phyloP scores from a whole-genome alignment of 352 stramenopile species.

The Pythium rishiriense region DNA sequence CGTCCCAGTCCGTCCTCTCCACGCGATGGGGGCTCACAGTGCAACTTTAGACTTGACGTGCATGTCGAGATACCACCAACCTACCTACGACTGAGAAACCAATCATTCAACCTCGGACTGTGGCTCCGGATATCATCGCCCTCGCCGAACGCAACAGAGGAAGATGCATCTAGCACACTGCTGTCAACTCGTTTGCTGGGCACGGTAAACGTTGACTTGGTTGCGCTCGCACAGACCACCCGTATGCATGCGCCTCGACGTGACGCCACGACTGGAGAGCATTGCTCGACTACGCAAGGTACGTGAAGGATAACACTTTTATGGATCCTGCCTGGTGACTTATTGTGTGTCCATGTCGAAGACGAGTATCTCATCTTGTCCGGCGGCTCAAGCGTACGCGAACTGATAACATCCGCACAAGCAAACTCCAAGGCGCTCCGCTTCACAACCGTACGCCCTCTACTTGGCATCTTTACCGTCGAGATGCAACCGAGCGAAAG shows the following conservation, averaged over 20 bases:
- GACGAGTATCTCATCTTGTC: constrained; percentile 18
- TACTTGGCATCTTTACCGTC: constrained; percentile 3
- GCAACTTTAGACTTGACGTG: constrained; percentile 1
- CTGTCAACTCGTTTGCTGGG: neutral
- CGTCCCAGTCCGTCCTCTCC: no score
- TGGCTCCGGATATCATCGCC: constrained; percentile 1
- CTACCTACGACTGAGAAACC: neutral
- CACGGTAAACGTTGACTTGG: constrained; percentile 8
- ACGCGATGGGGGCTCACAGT: neutral
- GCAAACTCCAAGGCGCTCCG: neutral
- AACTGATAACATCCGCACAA: neutral
- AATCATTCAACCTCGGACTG: neutral
- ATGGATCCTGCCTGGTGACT: neutral
- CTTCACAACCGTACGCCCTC: constrained; percentile 2
- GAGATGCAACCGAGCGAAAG: neutral
- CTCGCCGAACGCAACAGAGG: neutral
- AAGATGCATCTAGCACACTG: neutral
- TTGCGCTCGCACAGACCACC: neutral
- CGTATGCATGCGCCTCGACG: neutral
- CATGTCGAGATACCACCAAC: constrained; percentile 1
- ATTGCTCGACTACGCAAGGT: neutral
- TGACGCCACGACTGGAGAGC: neutral
- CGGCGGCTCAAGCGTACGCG: constrained; percentile 16
- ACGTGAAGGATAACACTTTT: neutral
- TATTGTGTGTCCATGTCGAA: neutral